Base-by-base conservation (phyloP, 257 asterid genomes). In the Eustoma russellianum region DNA sequence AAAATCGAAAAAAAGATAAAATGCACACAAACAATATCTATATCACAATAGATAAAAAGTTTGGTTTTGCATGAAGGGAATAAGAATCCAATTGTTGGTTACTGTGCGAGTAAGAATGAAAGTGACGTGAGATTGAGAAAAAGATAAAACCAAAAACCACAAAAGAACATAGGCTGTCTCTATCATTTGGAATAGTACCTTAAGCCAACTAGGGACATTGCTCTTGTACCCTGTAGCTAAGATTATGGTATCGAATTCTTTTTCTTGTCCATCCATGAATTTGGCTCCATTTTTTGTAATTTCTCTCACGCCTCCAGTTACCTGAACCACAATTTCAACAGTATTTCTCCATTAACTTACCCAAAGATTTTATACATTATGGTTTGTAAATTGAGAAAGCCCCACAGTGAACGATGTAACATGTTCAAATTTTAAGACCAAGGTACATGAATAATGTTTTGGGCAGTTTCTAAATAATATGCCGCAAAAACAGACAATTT, bases 181-280 rank as follows among this genome's bases (percentile, higher is more conserved):
- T 48, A 43, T 64, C 59, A 45, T 69, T 38, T 38, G 9, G 12
- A 7, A 8, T 38, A 38, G 17, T 41, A 87, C 98, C 98, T 88
- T 79, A 43, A 92, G 89, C 98, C 98, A 91, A 62, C 35, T 53
- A 7, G 96, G 95, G 30, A 91, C 98, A 62, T 87, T 91, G 79
- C 98, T 87, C 77, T 80, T 87, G 77, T 91, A 91, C 40, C 98
- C 98, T 7, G 98, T 87, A 53, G 98, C 98, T 5, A 91, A 52
- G 28, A 91, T 87, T 55, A 91, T 79, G 2, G 93, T 58, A 66
- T 91, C 96, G 62, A 80, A 91, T 52, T 76, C 93, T 9, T 56
- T 66, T 62, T 87, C 98, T 66, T 84, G 82, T 6, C 96, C 96
- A 60, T 91, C 86, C 7, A 79, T 46, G 60, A 87, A 91, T 52